Conservation (phyloP, 805 yeast genomes). For the Teunomyces gatunensis region DNA sequence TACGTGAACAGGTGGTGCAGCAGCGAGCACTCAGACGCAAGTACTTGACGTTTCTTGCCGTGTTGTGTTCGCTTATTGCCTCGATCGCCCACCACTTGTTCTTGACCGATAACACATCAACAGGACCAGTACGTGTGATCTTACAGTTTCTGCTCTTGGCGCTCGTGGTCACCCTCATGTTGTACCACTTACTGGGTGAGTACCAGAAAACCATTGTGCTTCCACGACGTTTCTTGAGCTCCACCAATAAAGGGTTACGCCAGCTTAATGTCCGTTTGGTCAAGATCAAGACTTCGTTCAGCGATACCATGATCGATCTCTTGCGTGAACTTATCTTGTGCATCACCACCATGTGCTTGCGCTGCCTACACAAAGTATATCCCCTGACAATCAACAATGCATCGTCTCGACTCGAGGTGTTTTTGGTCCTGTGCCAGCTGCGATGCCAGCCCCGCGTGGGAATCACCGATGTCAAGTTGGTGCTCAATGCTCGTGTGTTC, state of each 20-base stretch:
- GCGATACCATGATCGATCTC: slow-evolving; percentile 32
- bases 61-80: slow-evolving; percentile 39
- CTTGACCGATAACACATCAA: slow-evolving; percentile 19
- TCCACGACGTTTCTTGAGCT: slow-evolving; percentile 73
- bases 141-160: slow-evolving; percentile 60
- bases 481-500: slow-evolving; percentile 78
- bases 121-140: slow-evolving; percentile 36
- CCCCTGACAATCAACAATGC: slow-evolving; percentile 32
- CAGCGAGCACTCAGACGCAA: slow-evolving; percentile 65
- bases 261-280: slow-evolving; percentile 79
- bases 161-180: slow-evolving; percentile 60
- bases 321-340: slow-evolving; percentile 36
- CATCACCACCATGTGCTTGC: slow-evolving; percentile 27
- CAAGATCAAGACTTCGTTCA: slow-evolving; percentile 45
- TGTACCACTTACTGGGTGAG: slow-evolving; percentile 87
- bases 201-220: slow-evolving; percentile 79
- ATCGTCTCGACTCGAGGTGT: slow-evolving; percentile 34
- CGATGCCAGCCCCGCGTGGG: slow-evolving; percentile 65
- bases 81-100: slow-evolving; percentile 39
- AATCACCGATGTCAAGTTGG: slow-evolving; percentile 69
- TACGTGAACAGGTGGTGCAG: slow-evolving; percentile 76
- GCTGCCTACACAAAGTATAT: slow-evolving; percentile 32
- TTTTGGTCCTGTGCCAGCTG: slow-evolving; percentile 40
- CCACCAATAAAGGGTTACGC: slow-evolving; percentile 87
- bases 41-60: slow-evolving; percentile 51